Evolutionary conservation across 768 basidiomycete genomes (phyloP), one percentile per base, ranked within the genome.

Genomic region (Lactarius trivialis): DNA sequence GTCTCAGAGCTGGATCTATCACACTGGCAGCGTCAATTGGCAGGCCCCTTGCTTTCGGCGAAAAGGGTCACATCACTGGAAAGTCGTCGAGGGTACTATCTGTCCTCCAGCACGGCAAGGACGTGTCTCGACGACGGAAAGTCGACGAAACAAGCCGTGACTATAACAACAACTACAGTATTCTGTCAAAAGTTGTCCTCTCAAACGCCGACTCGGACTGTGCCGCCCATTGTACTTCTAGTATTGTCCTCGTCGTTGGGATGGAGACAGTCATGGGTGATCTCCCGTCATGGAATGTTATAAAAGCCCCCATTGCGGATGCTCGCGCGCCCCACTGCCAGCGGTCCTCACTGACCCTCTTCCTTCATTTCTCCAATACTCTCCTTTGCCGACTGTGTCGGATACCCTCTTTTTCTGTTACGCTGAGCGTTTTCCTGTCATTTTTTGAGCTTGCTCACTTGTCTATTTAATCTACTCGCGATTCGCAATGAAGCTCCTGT

Each of bases 21-120:
- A 17, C 11, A 26, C 26, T 21, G n/a, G n/a, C n/a, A n/a, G n/a
- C n/a, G 24, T 11, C 17, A 12, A 4, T 19, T 3, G 37, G 21
- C n/a, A 54, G 51, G 21, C 21, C 48, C 34, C 26, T 58, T 37
- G 32, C 36, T 39, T 28, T 41, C 28, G 15, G 34, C 3, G 28
- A 49, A 37, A 39, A 41, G 24, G 37, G n/a, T 39, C 45, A 72
- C 71, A 72, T 70, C 37, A 72, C 55, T 11, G 73, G 73, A n/a
- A 74, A 72, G 37, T 73, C 64, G 30, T 72, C 68, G 54, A 74
- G 73, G 3, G 69, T 68, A 34, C 62, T 68, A 17, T 72, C 69
- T 15, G 70, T 70, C 48, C 66, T n/a, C n/a, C n/a, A n/a, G 67
- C 15, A 19, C 24, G 14, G 60, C 11, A 17, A n/a, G 12, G 5